A percentile compares a stretch with the other conserved stretches of the same genome.
Conservation (phyloP, 2,329 filamentous ascomycete genomes). For the Leptographium galeiforme region DNA sequence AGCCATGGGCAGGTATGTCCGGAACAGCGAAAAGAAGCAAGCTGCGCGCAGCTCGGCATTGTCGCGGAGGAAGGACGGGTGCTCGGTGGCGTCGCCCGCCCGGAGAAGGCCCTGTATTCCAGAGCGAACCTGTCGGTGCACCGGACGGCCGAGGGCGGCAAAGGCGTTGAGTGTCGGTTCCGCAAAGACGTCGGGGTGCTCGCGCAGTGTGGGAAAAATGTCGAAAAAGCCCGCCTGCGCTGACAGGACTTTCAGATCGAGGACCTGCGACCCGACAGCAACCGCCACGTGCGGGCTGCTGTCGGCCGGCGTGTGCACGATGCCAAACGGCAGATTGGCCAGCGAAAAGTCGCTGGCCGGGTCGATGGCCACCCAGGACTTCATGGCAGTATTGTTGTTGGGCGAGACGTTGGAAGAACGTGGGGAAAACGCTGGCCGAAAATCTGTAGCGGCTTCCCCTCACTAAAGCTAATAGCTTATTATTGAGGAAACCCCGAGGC, state of each 20-base stretch:
- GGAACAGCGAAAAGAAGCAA: slow-evolving; percentile 46
- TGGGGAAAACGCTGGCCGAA: too few relatives aligned
- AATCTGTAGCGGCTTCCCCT: too few relatives aligned
- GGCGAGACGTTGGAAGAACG: too few relatives aligned
- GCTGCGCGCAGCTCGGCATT: slow-evolving; percentile 43
- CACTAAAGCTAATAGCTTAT: too few relatives aligned
- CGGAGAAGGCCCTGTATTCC: slow-evolving; percentile 54
- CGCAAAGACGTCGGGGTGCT: slow-evolving; percentile 12
- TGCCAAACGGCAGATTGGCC: slow-evolving; percentile 64
- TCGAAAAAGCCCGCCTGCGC: slow-evolving; percentile 41
- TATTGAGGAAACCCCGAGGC: too few relatives aligned
- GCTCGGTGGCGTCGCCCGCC: slow-evolving; percentile 33
- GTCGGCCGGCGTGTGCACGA: slow-evolving; percentile 43
- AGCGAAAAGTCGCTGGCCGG: slow-evolving; percentile 54
- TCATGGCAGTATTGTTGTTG: background rate
- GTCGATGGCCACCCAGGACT: slow-evolving; percentile 4
- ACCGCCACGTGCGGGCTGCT: slow-evolving; percentile 40
- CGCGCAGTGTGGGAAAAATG: slow-evolving; percentile 12
- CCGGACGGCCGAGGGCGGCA: slow-evolving; percentile 53
- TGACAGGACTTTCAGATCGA: slow-evolving; percentile 53
- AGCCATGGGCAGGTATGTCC: slow-evolving; percentile 58
- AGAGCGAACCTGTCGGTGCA: slow-evolving; percentile 55
- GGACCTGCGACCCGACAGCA: slow-evolving; percentile 53
- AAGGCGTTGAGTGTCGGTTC: slow-evolving; percentile 34
- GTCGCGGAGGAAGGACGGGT: slow-evolving; percentile 47